Evolutionary conservation across 1,139 yeast genomes (phyloP), one percentile per base, ranked within the genome.

Genomic region (Scheffersomyces stambukii): DNA sequence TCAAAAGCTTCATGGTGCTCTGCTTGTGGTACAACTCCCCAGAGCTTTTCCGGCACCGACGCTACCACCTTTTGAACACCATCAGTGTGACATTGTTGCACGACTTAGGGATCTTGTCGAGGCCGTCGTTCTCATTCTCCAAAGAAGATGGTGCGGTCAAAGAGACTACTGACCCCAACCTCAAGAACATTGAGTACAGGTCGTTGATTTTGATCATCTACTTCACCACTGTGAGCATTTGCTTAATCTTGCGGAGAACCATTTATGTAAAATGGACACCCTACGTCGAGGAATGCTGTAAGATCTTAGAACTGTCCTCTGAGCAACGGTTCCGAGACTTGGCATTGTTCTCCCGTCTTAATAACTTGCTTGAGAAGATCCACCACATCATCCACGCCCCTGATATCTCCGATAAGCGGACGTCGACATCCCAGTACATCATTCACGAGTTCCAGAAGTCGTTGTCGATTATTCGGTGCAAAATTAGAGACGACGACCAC

Each of bases 1-100:
- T 85, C 23, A 78, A 81, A 48, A 60, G 81, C 12, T 55, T 83
- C 26, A 46, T 83, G 16, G 46, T 84, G 3, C 57, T 83, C 30
- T 71, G 82, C 21, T 54, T 80, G 19, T 88, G 95, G 94, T 85
- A 85, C 50, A 84, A 82, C 41, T 75, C 85, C 5, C 86, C 95
- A 0, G 95, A 85, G 52, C 61, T 84, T 42, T 82, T 83, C 40
- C 82, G 78, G 41, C 83, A 82, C 44, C 74, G 93, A 36, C 72
- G 94, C 30, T 79, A 80, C 41, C 93, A 84, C 49, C 57, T 85
- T 32, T 65, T 84, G 40, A 75, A 79, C 32, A 65, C 75, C 7
- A 58, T 84, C 16, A 75, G 88, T 28, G 76, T 81, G n/a, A 67
- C 81, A 3, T 61, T 88, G 54, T 70, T 83, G 2, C 81, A 77